Evolutionary conservation across 192 early-diverging fungal genomes (phyloP).

Genomic region (Thamnidium elegans): DNA sequence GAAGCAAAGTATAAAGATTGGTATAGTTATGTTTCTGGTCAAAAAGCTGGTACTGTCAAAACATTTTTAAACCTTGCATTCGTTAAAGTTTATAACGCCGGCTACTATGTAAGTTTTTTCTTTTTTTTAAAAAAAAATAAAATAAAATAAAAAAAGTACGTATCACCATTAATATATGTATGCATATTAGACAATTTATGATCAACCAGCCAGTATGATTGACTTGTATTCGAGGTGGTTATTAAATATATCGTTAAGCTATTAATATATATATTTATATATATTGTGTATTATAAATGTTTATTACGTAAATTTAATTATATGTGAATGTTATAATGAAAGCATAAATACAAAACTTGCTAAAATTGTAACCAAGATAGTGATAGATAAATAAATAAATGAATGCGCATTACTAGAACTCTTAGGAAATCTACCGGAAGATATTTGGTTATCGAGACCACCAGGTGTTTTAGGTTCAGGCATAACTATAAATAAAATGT

Average conservation of each 20-base stretch:
- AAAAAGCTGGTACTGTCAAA: conserved; percentile 10
- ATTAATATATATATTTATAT: background rate
- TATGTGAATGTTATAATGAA: too few relatives aligned
- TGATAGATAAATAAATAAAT: too few relatives aligned
- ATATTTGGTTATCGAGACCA: too few relatives aligned
- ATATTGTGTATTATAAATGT: too few relatives aligned
- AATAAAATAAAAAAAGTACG: background rate
- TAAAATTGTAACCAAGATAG: too few relatives aligned
- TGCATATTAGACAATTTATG: conserved; percentile 3
- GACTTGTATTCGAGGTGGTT: conserved; percentile 13
- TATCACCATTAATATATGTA: background rate
- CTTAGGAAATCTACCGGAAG: too few relatives aligned
- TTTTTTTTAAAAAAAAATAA: background rate
- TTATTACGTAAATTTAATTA: too few relatives aligned
- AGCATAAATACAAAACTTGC: too few relatives aligned
- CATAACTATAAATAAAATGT: too few relatives aligned
- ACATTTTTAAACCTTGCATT: conserved; percentile 4
- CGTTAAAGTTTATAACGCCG: conserved; percentile 16
- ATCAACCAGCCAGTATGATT: conserved; percentile 19
- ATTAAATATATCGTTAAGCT: background rate
- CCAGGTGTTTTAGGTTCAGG: too few relatives aligned
- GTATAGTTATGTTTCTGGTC: background rate
- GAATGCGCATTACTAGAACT: too few relatives aligned
- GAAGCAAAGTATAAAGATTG: background rate
- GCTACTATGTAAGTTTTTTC: conserved; percentile 9